phyloP scores from a whole-genome alignment of 2,329 filamentous ascomycete species.

The Karstenula rhodostoma region DNA sequence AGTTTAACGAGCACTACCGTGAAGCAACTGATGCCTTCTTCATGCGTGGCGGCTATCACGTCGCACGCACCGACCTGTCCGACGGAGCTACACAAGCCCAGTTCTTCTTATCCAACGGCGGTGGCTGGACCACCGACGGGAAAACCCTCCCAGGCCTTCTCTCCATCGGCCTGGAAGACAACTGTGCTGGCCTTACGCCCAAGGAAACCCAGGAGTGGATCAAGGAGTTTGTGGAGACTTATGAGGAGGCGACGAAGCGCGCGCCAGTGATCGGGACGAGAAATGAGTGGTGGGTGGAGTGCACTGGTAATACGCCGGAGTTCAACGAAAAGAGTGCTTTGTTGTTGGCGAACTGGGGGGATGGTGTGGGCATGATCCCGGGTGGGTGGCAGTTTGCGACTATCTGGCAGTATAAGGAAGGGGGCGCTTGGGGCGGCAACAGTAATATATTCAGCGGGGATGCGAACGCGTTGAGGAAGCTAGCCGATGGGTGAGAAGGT shows the following conservation, averaged over 20 bases:
- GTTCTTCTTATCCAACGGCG: conserved; percentile 62
- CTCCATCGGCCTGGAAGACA: conserved; percentile 44
- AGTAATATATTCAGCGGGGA: conserved; percentile 62
- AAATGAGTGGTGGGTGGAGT: conserved; percentile 62
- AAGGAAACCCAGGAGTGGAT: conserved; percentile 62
- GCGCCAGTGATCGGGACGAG: conserved; percentile 64
- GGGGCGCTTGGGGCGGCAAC: conserved; percentile 61
- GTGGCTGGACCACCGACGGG: conserved; percentile 63
- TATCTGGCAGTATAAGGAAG: conserved; percentile 64
- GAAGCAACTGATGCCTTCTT: conserved; percentile 61
- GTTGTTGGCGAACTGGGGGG: conserved; percentile 57
- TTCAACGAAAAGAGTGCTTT: conserved; percentile 59
- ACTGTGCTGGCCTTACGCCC: conserved; percentile 17
- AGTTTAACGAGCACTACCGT: conserved; percentile 60
- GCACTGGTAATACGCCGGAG: conserved; percentile 59
- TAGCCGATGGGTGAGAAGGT: conserved; percentile 37
- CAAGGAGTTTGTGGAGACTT: conserved; percentile 61
- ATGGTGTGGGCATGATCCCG: conserved; percentile 55
- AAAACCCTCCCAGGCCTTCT: conserved; percentile 66
- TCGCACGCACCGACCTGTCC: conserved; percentile 57
- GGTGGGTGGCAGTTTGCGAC: conserved; percentile 63
- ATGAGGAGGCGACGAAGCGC: conserved; percentile 55
- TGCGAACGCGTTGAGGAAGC: conserved; percentile 43
- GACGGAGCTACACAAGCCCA: conserved; percentile 59
- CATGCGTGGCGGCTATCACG: conserved; percentile 66